Evolutionary conservation across 2,329 filamentous ascomycete species (phyloP), one percentile per base, ranked within the genome.

Genomic region (Leptoxyphium fumago): DNA sequence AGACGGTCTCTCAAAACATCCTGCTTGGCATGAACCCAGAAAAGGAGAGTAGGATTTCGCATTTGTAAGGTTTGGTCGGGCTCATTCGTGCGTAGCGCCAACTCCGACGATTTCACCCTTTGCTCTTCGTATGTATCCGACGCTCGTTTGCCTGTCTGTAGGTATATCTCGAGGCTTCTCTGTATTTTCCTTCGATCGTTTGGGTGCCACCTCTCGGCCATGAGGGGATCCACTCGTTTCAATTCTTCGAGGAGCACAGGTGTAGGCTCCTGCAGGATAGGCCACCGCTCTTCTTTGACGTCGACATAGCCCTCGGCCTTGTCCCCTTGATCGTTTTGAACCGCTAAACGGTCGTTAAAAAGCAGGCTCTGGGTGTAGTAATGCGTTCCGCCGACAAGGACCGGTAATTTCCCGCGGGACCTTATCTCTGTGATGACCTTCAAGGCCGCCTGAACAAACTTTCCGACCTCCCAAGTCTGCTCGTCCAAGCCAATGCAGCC

Each of bases 141-240:
- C 1, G 89, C 88, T 14, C 72, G 80, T 50, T 73, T 79, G 1
- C 89, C 88, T 1, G 84, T 94, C 39, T 79, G 78, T 7, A 95
- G 72, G 57, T 78, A 96, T 42, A 98, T 95, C 56, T 95, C 84
- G 2, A 98, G 71, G 1, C 88, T 94, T 5, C 88, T 78, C 48
- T 77, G 76, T 46, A 98, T 95, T 63, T 94, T 96, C 47, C 91
- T 78, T 39, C 78, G 71, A 57, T 98, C 91, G 39, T 88, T 91
- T 1, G 89, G 91, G 63, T 98, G 93, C 91, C 91, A 98, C 45
- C 82, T 73, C 39, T 79, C 74, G 0, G 89, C 93, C 82, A 95
- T 95, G 15, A 76, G 69, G 0, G 91, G 89, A 60, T 98, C 91
- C 4, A 94, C 80, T 53, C 85, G 79, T 45, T 72, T 72, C 43